phyloP scores from a whole-genome alignment of 2,329 filamentous ascomycete species.

The Trichoderma semiorbis region DNA sequence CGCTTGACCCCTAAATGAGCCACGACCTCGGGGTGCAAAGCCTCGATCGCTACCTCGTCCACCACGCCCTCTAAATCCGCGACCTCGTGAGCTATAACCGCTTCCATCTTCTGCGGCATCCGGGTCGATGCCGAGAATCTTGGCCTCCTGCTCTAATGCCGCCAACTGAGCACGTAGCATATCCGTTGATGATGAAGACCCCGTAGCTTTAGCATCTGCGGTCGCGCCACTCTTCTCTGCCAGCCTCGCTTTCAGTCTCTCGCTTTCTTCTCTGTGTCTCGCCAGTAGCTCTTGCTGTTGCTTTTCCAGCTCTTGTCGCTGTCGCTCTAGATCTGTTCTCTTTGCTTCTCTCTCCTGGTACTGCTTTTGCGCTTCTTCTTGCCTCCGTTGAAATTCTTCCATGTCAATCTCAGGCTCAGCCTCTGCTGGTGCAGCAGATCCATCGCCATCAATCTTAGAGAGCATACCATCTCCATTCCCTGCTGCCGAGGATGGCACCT shows the following conservation, averaged over 20 bases:
- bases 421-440: conserved; percentile 22
- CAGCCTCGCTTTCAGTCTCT: conserved; percentile 57
- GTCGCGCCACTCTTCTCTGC: conserved; percentile 32
- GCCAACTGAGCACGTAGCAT: conserved; percentile 68
- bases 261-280: conserved; percentile 63
- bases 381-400: conserved; percentile 64
- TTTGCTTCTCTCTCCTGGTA: conserved; percentile 64
- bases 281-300: conserved; percentile 60
- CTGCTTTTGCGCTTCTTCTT: conserved; percentile 67
- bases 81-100: conserved; percentile 31
- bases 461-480: conserved; percentile 28
- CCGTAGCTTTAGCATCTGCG: conserved; percentile 16
- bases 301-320: conserved; percentile 62
- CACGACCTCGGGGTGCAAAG: conserved; percentile 37
- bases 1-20: conserved; percentile 40
- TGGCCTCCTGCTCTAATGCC: conserved; percentile 69
- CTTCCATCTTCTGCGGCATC: conserved; percentile 45
- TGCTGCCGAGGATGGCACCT: conserved; percentile 26
- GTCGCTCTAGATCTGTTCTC: conserved; percentile 59
- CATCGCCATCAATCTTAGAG: conserved; percentile 17
- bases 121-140: conserved; percentile 64
- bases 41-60: conserved; percentile 32
- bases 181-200: conserved; percentile 46
- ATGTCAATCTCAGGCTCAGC: conserved; percentile 59
- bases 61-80: conserved; percentile 38